Evolutionary conservation across 148 eudicot genomes (phyloP).

Genomic region (Chenopodium album): DNA sequence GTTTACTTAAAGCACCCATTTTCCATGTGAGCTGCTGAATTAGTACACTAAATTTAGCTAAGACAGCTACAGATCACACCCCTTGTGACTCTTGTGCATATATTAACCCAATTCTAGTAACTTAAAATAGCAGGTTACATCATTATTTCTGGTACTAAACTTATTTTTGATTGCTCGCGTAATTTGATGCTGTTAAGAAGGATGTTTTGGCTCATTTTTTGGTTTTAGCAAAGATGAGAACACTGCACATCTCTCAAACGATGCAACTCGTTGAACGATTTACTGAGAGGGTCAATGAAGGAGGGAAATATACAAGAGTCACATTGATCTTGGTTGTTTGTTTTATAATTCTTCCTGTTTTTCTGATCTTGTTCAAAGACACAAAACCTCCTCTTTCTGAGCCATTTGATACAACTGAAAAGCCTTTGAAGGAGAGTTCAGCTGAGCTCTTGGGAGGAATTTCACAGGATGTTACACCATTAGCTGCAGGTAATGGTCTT

Average conservation of each 20-base stretch:
- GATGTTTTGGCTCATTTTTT: background rate
- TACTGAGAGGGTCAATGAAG: conserved; percentile 7
- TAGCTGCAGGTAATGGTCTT: conserved; percentile 6
- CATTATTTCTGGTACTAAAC: background rate
- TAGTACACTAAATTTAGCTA: background rate
- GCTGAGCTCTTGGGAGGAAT: background rate
- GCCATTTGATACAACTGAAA: background rate
- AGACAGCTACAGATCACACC: background rate
- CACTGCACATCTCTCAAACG: conserved; percentile 8
- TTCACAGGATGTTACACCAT: background rate
- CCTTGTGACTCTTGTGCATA: background rate
- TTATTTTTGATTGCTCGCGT: background rate
- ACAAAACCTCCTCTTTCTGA: background rate
- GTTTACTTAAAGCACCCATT: background rate
- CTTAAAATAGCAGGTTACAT: too few relatives aligned
- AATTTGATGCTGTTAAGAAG: too few relatives aligned
- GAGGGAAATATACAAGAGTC: conserved; percentile 10
- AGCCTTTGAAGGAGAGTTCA: conserved; percentile 1
- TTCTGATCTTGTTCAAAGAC: conserved; percentile 6
- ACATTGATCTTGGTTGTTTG: conserved; percentile 9
- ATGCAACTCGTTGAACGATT: conserved; percentile 14
- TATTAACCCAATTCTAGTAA: too few relatives aligned
- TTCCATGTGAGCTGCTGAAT: background rate
- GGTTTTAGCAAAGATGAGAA: background rate
- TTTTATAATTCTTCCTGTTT: conserved; percentile 11